phyloP scores from a whole-genome alignment of 2,329 filamentous ascomycete genomes.

The Balansia obtecta region DNA sequence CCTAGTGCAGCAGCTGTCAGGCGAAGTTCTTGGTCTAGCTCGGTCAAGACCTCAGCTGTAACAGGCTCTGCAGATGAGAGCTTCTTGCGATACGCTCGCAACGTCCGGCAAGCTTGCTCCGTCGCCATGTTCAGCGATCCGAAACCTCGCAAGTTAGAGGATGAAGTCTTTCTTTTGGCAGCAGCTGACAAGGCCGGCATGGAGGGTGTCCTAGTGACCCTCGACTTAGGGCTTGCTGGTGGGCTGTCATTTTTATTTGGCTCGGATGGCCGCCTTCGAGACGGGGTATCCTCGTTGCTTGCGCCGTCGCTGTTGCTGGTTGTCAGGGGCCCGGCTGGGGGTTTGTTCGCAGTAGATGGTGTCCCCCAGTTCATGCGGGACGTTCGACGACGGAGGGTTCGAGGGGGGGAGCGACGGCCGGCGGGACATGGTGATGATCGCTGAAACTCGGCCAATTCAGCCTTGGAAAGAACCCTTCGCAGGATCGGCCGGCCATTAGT shows the following conservation, averaged over 20 bases:
- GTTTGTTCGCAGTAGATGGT: conserved; percentile 20
- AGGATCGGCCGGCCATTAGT: conserved; percentile 58
- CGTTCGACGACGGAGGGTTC: conserved; percentile 39
- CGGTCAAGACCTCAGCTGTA: conserved; percentile 43
- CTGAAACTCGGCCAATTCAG: conserved; percentile 73
- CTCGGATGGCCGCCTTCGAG: conserved; percentile 33
- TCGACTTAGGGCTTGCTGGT: conserved; percentile 36
- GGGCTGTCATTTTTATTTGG: conserved; percentile 33
- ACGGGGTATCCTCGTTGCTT: conserved; percentile 33
- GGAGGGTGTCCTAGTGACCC: conserved; percentile 38
- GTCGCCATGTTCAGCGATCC: conserved; percentile 50
- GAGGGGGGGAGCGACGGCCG: conserved; percentile 42
- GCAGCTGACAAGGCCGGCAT: conserved; percentile 34
- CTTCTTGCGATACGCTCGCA: conserved; percentile 52
- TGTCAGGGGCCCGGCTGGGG: conserved; percentile 27
- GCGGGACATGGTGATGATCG: conserved; percentile 30
- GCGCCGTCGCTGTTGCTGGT: conserved; percentile 27
- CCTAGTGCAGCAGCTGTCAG: conserved; percentile 49
- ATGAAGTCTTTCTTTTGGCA: conserved; percentile 36
- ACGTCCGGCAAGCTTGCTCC: conserved; percentile 49
- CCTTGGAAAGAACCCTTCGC: conserved; percentile 73
- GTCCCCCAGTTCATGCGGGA: conserved; percentile 36
- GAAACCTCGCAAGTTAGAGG: conserved; percentile 34
- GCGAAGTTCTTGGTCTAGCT: conserved; percentile 52
- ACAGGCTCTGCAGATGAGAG: conserved; percentile 44